Conservation (phyloP, 306 rosid species). For the Malus sylvestris region DNA sequence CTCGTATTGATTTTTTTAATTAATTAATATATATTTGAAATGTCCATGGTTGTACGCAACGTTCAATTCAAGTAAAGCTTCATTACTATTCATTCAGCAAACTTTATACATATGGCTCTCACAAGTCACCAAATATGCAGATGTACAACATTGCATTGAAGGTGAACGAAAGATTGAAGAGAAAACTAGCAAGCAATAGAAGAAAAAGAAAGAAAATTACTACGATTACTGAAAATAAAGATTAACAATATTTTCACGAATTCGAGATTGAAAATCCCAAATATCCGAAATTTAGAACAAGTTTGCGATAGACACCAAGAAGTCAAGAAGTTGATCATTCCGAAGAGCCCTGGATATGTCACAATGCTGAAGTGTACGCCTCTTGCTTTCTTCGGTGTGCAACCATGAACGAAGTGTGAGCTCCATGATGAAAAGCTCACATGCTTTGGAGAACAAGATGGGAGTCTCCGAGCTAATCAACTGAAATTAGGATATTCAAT, state of each 20-base stretch:
- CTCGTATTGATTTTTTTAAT: background rate
- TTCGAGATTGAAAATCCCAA: background rate
- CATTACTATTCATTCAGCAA: background rate
- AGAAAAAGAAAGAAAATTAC: background rate
- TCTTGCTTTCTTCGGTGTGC: slow-evolving; percentile 17
- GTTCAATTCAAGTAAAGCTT: background rate
- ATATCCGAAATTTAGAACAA: background rate
- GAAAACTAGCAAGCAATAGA: background rate
- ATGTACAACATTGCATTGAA: background rate
- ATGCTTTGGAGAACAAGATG: slow-evolving; percentile 27
- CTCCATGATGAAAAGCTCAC: slow-evolving; percentile 42
- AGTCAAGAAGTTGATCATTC: slow-evolving; percentile 5
- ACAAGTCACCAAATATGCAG: background rate
- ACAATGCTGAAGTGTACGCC: slow-evolving; percentile 3
- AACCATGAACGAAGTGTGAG: slow-evolving; percentile 33
- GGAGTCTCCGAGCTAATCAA: slow-evolving; percentile 35
- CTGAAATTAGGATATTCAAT: background rate
- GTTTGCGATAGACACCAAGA: slow-evolving; percentile 2
- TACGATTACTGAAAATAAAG: background rate
- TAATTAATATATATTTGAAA: too few species aligned
- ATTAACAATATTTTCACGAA: background rate
- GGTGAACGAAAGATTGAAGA: background rate
- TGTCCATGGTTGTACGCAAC: background rate
- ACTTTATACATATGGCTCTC: background rate
- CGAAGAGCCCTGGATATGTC: slow-evolving; percentile 27